phyloP scores from a whole-genome alignment of 2,329 filamentous ascomycete genomes.

The Neoscytalidium dimidiatum region DNA sequence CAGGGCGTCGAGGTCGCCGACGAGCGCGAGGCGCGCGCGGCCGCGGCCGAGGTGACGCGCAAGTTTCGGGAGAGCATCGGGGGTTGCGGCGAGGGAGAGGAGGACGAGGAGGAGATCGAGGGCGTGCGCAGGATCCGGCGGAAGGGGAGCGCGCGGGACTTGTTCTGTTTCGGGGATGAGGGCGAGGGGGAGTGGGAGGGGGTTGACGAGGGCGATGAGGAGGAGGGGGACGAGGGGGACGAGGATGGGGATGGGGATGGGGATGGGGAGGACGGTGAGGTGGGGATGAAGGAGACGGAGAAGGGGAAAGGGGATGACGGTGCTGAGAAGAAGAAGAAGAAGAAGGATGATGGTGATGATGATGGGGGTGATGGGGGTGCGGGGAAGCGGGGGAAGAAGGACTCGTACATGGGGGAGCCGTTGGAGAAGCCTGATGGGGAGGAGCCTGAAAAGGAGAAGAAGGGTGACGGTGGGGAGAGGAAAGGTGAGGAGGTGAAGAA shows the following conservation, averaged over 20 bases:
- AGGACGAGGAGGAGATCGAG: slow-evolving; percentile 33
- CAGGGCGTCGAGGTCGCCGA: slow-evolving; percentile 52
- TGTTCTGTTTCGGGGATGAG: slow-evolving; percentile 63
- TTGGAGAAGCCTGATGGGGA: neutral
- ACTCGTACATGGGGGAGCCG: neutral
- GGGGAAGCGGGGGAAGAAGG: neutral
- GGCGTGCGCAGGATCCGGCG: slow-evolving; percentile 34
- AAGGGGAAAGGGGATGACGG: neutral
- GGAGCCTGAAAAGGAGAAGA: neutral
- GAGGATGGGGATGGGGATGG: too few relatives aligned
- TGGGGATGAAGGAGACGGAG: neutral
- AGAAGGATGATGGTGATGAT: neutral
- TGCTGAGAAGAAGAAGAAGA: neutral
- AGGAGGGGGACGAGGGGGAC: neutral
- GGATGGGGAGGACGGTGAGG: neutral
- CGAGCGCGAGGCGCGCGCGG: slow-evolving; percentile 34
- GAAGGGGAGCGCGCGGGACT: slow-evolving; percentile 54
- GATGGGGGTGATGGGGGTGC: neutral
- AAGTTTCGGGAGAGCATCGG: slow-evolving; percentile 67
- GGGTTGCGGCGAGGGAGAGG: slow-evolving; percentile 52
- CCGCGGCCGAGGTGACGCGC: slow-evolving; percentile 54
- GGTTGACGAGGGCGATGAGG: neutral
- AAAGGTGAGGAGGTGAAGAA: neutral
- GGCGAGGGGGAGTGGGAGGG: slow-evolving; percentile 23
- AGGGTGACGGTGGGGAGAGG: neutral